phyloP scores from a whole-genome alignment of 306 rosid species.

The Medicago lupulina region DNA sequence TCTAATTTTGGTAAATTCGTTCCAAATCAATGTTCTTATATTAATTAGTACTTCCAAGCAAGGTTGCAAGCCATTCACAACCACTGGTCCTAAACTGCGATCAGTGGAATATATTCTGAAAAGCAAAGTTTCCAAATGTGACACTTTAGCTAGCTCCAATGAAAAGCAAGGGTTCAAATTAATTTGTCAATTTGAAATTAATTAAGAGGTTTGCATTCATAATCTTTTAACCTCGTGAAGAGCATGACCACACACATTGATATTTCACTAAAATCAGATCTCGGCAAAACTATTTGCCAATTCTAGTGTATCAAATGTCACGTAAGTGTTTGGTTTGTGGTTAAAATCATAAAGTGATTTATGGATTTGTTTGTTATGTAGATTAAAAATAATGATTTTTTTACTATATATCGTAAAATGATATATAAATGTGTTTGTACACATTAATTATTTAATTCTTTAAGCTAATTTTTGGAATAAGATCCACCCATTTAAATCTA shows the following conservation, averaged over 20 bases:
- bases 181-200: conserved; percentile 7
- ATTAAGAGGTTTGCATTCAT: conserved; percentile 6
- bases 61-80: not conserved
- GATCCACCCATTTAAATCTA: too few relatives aligned
- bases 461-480: too few relatives aligned
- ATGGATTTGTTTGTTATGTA: too few relatives aligned
- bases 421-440: too few relatives aligned
- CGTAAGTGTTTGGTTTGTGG: too few relatives aligned
- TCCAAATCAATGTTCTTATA: conserved; percentile 18
- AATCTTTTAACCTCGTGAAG: conserved; percentile 16
- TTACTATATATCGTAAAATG: too few relatives aligned
- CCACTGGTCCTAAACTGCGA: conserved; percentile 10
- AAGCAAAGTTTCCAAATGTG: conserved; percentile 37
- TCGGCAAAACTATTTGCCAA: too few relatives aligned
- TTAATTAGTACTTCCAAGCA: not conserved
- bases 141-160: conserved; percentile 14
- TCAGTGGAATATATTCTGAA: conserved; percentile 42
- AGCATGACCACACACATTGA: conserved; percentile 2
- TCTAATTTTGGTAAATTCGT: not conserved
- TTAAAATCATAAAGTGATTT: too few relatives aligned
- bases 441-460: too few relatives aligned
- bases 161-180: conserved; percentile 35
- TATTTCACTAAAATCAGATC: too few relatives aligned
- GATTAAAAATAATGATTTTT: too few relatives aligned
- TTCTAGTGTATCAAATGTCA: too few relatives aligned